Percentiles rank a stretch among this genome's conserved stretches.
phyloP scores from a whole-genome alignment of 306 rosid species.

The Corylus americana region DNA sequence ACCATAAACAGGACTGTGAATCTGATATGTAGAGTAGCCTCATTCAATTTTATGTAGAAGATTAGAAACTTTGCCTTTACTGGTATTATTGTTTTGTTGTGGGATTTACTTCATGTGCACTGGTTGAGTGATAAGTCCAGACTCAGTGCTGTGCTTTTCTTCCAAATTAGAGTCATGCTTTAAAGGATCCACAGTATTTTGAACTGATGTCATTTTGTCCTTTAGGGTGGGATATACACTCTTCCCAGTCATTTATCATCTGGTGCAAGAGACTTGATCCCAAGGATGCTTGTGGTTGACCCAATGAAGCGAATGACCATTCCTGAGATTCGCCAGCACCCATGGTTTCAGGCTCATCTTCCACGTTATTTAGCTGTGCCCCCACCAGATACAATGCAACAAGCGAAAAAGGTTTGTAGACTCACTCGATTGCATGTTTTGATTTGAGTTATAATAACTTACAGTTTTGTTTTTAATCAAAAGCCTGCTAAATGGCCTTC shows the following conservation, averaged over 20 bases:
- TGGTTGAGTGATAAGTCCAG: conserved; percentile 5
- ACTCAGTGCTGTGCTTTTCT: background rate
- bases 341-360: conserved; percentile 90
- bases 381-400: conserved; percentile 77
- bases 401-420: conserved; percentile 65
- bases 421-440: background rate
- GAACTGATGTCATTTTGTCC: conserved; percentile 7
- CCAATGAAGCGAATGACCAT: conserved; percentile 90
- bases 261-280: conserved; percentile 87
- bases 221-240: conserved; percentile 89
- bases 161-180: background rate
- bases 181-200: background rate
- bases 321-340: conserved; percentile 90
- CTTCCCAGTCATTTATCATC: conserved; percentile 89
- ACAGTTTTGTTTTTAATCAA: conserved; percentile 2
- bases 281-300: conserved; percentile 90
- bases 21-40: background rate
- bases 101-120: background rate
- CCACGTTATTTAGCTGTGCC: conserved; percentile 95
- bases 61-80: background rate
- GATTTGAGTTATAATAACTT: background rate
- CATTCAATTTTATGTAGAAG: background rate
- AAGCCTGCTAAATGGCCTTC: background rate
- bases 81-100: background rate
- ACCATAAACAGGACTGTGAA: background rate